Conservation (phyloP, 2,329 filamentous ascomycete species). For the Metarhizium album region DNA sequence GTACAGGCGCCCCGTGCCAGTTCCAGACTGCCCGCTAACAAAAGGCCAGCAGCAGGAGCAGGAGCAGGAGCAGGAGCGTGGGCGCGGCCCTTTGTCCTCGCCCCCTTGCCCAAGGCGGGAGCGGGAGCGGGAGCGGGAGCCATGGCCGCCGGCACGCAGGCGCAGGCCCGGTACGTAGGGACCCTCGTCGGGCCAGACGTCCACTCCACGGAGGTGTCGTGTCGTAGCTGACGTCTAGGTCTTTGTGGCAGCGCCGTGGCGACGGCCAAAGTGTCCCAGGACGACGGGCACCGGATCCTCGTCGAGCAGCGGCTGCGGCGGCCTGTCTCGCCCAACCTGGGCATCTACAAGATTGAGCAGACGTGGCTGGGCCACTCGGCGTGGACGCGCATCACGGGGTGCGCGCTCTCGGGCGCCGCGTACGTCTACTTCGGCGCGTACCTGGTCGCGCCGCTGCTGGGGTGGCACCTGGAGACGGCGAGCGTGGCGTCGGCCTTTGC, state of each 20-base stretch:
- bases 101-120: constrained; percentile 34
- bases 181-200: neutral
- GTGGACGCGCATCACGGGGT: constrained; percentile 78
- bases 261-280: constrained; percentile 44
- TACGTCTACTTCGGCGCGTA: constrained; percentile 77
- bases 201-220: neutral
- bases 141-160: constrained; percentile 32
- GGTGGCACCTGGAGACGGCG: constrained; percentile 48
- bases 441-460: constrained; percentile 66
- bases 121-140: constrained; percentile 17
- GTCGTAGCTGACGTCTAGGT: neutral
- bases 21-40: too few relatives aligned
- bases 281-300: constrained; percentile 55
- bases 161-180: constrained; percentile 40
- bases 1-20: constrained; percentile 27
- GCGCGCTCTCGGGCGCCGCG: constrained; percentile 57
- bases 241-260: constrained; percentile 33
- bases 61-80: too few relatives aligned
- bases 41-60: too few relatives aligned
- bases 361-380: constrained; percentile 67
- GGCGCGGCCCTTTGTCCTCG: constrained; percentile 26
- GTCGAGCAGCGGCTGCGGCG: constrained; percentile 69
- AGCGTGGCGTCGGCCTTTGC: constrained; percentile 51
- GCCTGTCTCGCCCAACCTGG: constrained; percentile 74
- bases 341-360: constrained; percentile 78